Percentiles rank a stretch among this genome's conserved stretches.
These are phyloP conservation scores for Castanea crenata DNA, from an alignment of 306 rosid genomes.

Conservation along the genomic window DNA sequence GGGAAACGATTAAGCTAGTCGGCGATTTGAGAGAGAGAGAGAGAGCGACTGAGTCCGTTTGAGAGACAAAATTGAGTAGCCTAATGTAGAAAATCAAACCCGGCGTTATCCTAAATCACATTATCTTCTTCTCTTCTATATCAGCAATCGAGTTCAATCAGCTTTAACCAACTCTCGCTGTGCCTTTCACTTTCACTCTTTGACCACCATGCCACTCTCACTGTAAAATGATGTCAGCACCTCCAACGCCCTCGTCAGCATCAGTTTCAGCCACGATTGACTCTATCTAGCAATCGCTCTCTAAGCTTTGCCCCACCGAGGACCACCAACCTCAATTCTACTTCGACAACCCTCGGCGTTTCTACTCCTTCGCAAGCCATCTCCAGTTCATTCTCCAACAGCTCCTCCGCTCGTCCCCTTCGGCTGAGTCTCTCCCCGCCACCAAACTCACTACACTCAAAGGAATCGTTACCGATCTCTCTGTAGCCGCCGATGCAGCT, in stretches of 20 bases:
- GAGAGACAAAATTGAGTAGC: too few relatives aligned
- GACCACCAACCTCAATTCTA: slow-evolving; percentile 11
- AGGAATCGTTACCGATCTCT: slow-evolving; percentile 34
- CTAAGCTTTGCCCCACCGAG: slow-evolving; percentile 20
- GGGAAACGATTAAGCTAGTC: too few relatives aligned
- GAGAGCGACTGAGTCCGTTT: too few relatives aligned
- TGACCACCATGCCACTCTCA: not conserved
- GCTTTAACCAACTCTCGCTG: too few relatives aligned
- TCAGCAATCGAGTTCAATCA: too few relatives aligned
- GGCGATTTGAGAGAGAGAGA: too few relatives aligned
- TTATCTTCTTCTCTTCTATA: too few relatives aligned
- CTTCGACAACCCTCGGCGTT: slow-evolving; percentile 32
- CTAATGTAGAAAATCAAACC: too few relatives aligned
- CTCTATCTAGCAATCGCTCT: slow-evolving; percentile 30
- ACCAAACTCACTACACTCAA: slow-evolving; percentile 28
- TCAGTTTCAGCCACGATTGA: slow-evolving; percentile 17
- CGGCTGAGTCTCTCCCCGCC: slow-evolving; percentile 24
- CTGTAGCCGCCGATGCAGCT: slow-evolving; percentile 16
- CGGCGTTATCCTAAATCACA: too few relatives aligned
- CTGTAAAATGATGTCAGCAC: slow-evolving; percentile 27
- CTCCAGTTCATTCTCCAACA: slow-evolving; percentile 31
- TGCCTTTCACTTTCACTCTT: too few relatives aligned
- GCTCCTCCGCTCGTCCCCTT: slow-evolving; percentile 13
- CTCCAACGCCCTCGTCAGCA: not conserved
- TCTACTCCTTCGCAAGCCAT: slow-evolving; percentile 34